A percentile compares a stretch with the other conserved stretches of the same genome.
Evolutionary conservation across 768 basidiomycete genomes (phyloP).

Genomic region (Termitomyces bulborhizus): DNA sequence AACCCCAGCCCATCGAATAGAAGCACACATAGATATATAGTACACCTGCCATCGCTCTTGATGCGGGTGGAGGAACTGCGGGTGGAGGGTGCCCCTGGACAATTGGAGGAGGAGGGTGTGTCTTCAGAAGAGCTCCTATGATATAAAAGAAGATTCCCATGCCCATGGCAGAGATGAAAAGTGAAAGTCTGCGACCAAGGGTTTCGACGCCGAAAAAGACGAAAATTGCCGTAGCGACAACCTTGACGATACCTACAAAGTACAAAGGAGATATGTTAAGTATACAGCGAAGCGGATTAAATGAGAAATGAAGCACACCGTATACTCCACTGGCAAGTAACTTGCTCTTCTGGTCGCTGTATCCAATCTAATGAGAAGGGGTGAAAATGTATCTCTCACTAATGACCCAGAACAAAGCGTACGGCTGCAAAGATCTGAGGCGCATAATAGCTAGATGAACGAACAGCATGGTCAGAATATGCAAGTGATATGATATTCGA

Average conservation of each 20-base stretch:
- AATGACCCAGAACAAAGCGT: background rate
- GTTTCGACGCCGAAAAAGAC: slow-evolving; percentile 65
- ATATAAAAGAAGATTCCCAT: slow-evolving; percentile 83
- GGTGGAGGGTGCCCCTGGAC: slow-evolving; percentile 7
- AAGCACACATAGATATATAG: slow-evolving; percentile 85
- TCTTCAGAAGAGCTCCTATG: slow-evolving; percentile 81
- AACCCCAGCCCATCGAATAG: slow-evolving; percentile 83
- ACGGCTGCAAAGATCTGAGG: slow-evolving; percentile 64
- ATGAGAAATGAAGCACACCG: slow-evolving; percentile 15
- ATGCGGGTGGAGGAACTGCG: slow-evolving; percentile 39
- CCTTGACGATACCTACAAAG: slow-evolving; percentile 48
- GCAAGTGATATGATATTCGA: background rate
- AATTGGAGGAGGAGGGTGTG: slow-evolving; percentile 49
- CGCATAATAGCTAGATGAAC: slow-evolving; percentile 50
- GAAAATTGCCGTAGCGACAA: slow-evolving; percentile 61
- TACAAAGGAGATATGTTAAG: too few species aligned
- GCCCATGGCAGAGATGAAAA: slow-evolving; percentile 69
- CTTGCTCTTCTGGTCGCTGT: slow-evolving; percentile 47
- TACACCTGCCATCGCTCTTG: slow-evolving; percentile 82
- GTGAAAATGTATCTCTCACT: background rate
- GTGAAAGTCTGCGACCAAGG: slow-evolving; percentile 61
- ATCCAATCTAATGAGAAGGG: slow-evolving; percentile 45
- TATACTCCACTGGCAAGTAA: slow-evolving; percentile 74
- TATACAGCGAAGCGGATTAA: too few species aligned
- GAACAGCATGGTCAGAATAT: background rate